Evolutionary conservation across 805 yeast species (phyloP).

Genomic region (Metschnikowia corniflorae): DNA sequence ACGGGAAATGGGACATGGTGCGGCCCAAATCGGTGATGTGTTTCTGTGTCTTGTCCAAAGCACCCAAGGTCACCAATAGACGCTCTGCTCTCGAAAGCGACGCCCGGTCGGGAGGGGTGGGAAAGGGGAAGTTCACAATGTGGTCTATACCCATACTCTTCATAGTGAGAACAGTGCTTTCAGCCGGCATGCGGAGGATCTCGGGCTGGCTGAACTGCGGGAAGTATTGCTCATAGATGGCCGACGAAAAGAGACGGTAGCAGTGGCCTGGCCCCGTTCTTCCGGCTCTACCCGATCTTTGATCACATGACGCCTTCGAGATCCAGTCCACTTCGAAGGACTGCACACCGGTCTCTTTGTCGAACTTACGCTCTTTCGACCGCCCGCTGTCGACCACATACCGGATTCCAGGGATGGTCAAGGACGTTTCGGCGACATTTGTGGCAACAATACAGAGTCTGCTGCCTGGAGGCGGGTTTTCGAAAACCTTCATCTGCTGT

Average conservation of each 20-base stretch:
- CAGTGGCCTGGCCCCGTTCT: conserved; percentile 99
- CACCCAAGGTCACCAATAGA: conserved; percentile 71
- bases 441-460: conserved; percentile 93
- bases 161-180: conserved; percentile 93
- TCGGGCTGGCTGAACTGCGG: conserved; percentile 83
- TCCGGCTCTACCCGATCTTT: conserved; percentile 96
- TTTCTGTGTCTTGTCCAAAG: conserved; percentile 52
- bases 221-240: conserved; percentile 85
- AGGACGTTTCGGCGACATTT: conserved; percentile 95
- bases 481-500: conserved; percentile 91
- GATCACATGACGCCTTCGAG: conserved; percentile 93
- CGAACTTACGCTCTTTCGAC: conserved; percentile 79
- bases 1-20: conserved; percentile 86
- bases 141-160: conserved; percentile 95
- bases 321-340: conserved; percentile 90
- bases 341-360: conserved; percentile 85
- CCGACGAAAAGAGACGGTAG: conserved; percentile 88
- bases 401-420: conserved; percentile 92
- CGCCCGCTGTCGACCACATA: conserved; percentile 96
- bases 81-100: conserved; percentile 64
- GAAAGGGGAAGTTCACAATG: conserved; percentile 89
- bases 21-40: conserved; percentile 74
- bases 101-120: conserved; percentile 78
- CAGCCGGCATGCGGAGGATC: conserved; percentile 91
- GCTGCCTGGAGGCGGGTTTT: conserved; percentile 78